These are phyloP conservation scores for Crithidia fasciculata DNA, from an alignment of 208 protist genomes.

Conservation along the genomic window DNA sequence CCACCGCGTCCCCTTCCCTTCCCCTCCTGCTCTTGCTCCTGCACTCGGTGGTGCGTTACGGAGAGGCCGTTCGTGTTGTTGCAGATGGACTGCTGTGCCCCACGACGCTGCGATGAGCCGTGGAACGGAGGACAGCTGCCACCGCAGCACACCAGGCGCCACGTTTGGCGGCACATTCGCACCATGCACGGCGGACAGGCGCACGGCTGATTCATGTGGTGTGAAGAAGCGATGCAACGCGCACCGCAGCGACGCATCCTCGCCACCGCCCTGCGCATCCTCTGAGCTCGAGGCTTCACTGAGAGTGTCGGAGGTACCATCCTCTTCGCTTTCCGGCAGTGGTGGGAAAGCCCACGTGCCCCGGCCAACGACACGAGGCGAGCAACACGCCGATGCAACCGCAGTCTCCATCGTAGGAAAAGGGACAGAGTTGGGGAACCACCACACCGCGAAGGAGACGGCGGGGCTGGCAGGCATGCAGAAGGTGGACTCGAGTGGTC, in stretches of 20 bases:
- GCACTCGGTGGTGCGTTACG: background rate
- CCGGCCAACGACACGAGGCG: conserved; percentile 25
- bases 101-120: conserved; percentile 14
- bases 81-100: background rate
- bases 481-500: conserved; percentile 16
- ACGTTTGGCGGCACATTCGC: background rate
- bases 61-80: background rate
- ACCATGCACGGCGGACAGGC: conserved; percentile 9
- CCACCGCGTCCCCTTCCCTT: conserved; percentile 6
- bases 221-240: conserved; percentile 23
- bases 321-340: background rate
- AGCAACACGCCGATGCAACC: background rate
- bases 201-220: conserved; percentile 21
- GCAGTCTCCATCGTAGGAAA: background rate
- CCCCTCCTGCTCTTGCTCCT: no score
- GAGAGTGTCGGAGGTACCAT: background rate
- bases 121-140: conserved; percentile 24
- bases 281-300: background rate
- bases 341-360: conserved; percentile 23
- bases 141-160: conserved; percentile 22
- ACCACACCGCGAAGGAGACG: conserved; percentile 28
- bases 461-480: conserved; percentile 24
- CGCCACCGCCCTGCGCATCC: background rate
- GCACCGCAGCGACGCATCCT: background rate
- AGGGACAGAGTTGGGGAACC: conserved; percentile 12